Evolutionary conservation across 257 asterid genomes (phyloP).

Genomic region (Solanum tarijense): DNA sequence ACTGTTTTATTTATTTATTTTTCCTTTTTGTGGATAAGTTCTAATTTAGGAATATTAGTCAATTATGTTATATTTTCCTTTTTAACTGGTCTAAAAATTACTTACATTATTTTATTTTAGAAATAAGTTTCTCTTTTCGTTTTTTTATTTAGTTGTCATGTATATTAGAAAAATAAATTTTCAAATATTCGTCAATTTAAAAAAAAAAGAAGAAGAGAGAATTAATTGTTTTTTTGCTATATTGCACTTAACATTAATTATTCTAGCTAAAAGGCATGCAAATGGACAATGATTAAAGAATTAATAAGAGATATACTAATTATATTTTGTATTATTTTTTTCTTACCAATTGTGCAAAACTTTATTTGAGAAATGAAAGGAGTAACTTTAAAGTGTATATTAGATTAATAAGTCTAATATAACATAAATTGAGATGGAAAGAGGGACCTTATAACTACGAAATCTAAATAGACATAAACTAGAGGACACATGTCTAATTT

Average conservation of each 20-base stretch:
- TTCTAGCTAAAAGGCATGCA: background rate
- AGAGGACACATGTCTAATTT: background rate
- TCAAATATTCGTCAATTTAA: background rate
- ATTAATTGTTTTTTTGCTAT: too few species aligned
- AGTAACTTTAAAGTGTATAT: background rate
- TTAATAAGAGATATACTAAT: background rate
- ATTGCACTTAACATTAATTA: background rate
- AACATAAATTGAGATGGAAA: rapidly evolving
- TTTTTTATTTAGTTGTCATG: background rate
- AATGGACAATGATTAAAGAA: background rate
- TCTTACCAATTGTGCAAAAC: background rate
- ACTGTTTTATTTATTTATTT: background rate
- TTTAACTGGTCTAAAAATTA: background rate
- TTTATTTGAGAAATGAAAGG: background rate
- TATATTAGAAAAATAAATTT: background rate
- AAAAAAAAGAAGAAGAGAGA: background rate
- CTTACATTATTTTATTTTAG: background rate
- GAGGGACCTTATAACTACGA: too few species aligned
- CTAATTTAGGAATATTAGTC: background rate
- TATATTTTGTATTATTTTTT: background rate
- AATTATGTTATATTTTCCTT: background rate
- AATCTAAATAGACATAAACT: background rate
- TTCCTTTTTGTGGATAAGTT: background rate
- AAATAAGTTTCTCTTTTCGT: background rate
- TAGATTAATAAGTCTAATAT: background rate